phyloP scores from a whole-genome alignment of 148 eudicot species.

The Pharnaceum exiguum region DNA sequence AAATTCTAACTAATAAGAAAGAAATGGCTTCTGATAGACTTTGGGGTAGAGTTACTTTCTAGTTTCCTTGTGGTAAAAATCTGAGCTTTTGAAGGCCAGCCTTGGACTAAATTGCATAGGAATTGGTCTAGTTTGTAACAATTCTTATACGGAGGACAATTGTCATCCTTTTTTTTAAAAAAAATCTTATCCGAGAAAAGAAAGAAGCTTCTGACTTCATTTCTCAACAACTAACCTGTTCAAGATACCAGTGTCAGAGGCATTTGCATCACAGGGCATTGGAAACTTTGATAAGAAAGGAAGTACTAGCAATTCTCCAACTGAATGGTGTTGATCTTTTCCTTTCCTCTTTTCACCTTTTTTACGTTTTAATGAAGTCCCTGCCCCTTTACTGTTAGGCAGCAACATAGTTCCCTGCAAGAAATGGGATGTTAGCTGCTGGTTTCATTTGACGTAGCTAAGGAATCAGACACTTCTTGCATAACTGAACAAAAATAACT shows the following conservation, averaged over 20 bases:
- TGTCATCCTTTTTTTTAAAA: too few relatives aligned
- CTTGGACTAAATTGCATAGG: too few relatives aligned
- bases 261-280: slow-evolving; percentile 43
- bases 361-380: slow-evolving; percentile 59
- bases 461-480: not conserved
- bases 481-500: not conserved
- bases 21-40: too few relatives aligned
- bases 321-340: slow-evolving; percentile 42
- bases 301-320: slow-evolving; percentile 71
- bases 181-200: too few relatives aligned
- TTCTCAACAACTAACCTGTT: slow-evolving; percentile 45
- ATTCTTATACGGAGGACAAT: too few relatives aligned
- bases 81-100: too few relatives aligned
- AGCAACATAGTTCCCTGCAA: slow-evolving; percentile 70
- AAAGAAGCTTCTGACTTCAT: too few relatives aligned
- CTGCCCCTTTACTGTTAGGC: slow-evolving; percentile 29
- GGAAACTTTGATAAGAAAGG: slow-evolving; percentile 77
- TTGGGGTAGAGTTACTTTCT: too few relatives aligned
- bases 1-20: not conserved
- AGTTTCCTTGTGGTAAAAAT: too few relatives aligned
- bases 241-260: slow-evolving; percentile 27
- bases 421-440: slow-evolving; percentile 1
- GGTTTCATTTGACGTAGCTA: not conserved
- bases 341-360: slow-evolving; percentile 66
- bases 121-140: too few relatives aligned